These are phyloP conservation scores for Phlebiopsis flavidoalba DNA, from an alignment of 768 basidiomycete species.

Conservation along the genomic window DNA sequence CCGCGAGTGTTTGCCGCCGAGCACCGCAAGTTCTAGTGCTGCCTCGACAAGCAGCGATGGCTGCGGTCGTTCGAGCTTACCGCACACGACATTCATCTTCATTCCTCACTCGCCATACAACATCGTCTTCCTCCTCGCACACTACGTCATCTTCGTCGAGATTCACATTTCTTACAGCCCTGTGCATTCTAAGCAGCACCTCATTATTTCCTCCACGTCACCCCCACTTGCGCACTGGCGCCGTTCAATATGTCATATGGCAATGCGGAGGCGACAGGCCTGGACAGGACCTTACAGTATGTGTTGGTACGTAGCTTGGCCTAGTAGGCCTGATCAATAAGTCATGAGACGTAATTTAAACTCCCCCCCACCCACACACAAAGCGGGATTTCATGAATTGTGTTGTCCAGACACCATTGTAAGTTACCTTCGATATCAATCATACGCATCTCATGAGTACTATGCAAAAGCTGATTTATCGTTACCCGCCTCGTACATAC, in stretches of 20 bases:
- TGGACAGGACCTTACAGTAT: conserved; percentile 5
- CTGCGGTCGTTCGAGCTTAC: background rate
- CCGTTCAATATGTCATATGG: background rate
- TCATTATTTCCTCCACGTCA: background rate
- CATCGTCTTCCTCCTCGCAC: background rate
- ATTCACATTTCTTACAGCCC: background rate
- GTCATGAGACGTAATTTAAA: too few relatives aligned
- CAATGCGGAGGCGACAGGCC: conserved; percentile 3
- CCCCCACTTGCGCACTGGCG: background rate
- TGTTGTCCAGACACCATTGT: background rate
- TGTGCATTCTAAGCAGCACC: background rate
- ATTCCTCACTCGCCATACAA: background rate
- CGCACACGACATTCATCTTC: background rate
- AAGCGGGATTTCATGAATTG: background rate
- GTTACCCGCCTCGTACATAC: too few relatives aligned
- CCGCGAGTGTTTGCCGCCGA: background rate
- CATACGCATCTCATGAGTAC: too few relatives aligned
- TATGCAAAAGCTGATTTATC: too few relatives aligned
- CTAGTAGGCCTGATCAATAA: too few relatives aligned
- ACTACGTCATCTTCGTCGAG: background rate
- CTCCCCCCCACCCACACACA: too few relatives aligned
- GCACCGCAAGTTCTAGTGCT: background rate
- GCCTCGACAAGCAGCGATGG: background rate
- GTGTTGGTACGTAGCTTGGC: background rate
- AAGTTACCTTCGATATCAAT: background rate